These are phyloP conservation scores for Loxodes magnus DNA, from an alignment of 73 alveolate genomes.

Conservation along the genomic window DNA sequence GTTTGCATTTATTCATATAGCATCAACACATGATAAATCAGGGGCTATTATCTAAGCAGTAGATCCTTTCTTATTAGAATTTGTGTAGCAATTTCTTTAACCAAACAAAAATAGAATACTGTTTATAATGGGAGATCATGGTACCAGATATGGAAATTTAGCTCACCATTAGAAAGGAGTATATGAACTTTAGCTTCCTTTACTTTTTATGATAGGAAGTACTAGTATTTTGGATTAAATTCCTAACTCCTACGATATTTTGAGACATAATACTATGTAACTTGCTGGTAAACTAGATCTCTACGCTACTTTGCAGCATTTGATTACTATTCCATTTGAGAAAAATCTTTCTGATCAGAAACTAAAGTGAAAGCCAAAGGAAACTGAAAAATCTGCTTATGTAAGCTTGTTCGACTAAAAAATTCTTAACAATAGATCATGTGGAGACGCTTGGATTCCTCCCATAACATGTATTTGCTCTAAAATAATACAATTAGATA, in stretches of 20 bases:
- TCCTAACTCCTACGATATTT: background rate
- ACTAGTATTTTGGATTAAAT: background rate
- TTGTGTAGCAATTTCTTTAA: background rate
- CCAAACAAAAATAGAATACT: background rate
- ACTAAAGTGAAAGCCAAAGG: too few species aligned
- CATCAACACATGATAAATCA: constrained; percentile 2
- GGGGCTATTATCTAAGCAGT: background rate
- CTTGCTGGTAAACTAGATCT: background rate
- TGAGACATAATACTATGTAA: background rate
- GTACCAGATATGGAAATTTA: background rate
- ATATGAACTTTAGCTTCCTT: background rate
- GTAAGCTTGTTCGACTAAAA: too few species aligned
- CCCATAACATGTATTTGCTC: too few species aligned
- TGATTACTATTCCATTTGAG: background rate
- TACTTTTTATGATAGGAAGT: background rate
- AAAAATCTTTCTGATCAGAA: too few species aligned
- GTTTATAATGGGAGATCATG: constrained; percentile 4
- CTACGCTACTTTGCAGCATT: background rate
- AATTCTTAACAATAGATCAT: too few species aligned
- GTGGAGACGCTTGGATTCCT: too few species aligned
- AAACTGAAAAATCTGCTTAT: too few species aligned
- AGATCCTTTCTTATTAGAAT: background rate
- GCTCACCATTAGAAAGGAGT: background rate
- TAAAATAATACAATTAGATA: too few species aligned
- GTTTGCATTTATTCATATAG: background rate